A percentile compares a stretch with the other conserved stretches of the same genome.
phyloP scores from a whole-genome alignment of 1,284 basidiomycete genomes.

The Singerocomus inundabilis region DNA sequence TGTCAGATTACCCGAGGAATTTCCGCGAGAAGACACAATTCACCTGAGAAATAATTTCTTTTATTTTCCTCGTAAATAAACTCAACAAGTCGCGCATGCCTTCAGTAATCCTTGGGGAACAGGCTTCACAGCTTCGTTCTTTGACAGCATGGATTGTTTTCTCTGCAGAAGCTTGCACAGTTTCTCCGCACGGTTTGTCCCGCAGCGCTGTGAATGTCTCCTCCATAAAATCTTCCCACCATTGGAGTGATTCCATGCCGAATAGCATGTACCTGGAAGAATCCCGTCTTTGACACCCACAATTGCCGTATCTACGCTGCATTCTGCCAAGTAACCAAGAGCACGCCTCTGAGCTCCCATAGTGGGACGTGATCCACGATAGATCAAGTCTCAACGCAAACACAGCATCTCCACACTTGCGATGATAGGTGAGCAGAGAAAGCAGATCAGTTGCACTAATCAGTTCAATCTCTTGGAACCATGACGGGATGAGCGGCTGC shows the following conservation, averaged over 20 bases:
- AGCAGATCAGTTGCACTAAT: slow-evolving; percentile 21
- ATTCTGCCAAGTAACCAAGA: slow-evolving; percentile 5
- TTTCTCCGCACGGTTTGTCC: slow-evolving; percentile 17
- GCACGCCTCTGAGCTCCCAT: neutral
- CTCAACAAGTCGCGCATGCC: slow-evolving; percentile 5
- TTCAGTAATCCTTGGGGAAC: slow-evolving; percentile 7
- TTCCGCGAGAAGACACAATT: too few species aligned
- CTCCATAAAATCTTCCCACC: slow-evolving; percentile 19
- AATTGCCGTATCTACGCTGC: neutral
- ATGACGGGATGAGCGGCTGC: slow-evolving; percentile 17
- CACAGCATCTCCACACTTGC: slow-evolving; percentile 13
- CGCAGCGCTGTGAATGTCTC: slow-evolving; percentile 2
- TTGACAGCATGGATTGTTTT: slow-evolving; percentile 1
- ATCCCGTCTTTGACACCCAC: neutral
- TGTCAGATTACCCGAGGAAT: neutral
- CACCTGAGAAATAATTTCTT: slow-evolving; percentile 4
- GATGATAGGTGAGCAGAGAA: slow-evolving; percentile 20
- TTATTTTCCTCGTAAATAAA: neutral
- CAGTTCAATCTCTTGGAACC: slow-evolving; percentile 18
- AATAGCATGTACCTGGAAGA: neutral
- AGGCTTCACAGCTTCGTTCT: neutral
- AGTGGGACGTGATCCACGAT: slow-evolving; percentile 7
- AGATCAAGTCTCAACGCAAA: slow-evolving; percentile 2
- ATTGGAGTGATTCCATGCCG: neutral
- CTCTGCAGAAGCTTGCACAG: slow-evolving; percentile 2